Evolutionary conservation across 805 yeast species (phyloP), one percentile per base, ranked within the genome.

Genomic region (Ogataea ganodermae): DNA sequence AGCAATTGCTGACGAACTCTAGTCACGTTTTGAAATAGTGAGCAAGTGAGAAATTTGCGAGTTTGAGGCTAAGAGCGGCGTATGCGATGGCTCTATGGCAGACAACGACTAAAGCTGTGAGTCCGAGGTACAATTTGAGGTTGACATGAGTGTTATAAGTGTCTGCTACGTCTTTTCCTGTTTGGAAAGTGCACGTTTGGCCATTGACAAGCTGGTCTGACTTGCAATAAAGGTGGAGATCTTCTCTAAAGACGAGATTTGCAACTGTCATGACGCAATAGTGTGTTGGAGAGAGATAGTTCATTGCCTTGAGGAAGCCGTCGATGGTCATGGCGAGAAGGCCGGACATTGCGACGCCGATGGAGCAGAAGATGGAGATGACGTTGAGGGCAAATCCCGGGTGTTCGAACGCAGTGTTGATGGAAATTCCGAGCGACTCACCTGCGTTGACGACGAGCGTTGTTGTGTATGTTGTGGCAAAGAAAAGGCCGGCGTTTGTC

Each of bases 341-440:
- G 3, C 96, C 97, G 1, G 89, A 86, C 94, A 89, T 86, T 55
- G 86, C 80, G 4, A 86, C 79, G 5, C 92, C 94, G 42, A 88
- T 68, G 2, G 89, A 79, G 44, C 86, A 68, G 23, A 86, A 62
- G 7, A 81, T 75, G 0, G 91, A 78, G 28, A 89, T 80, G 3
- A 86, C 67, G 61, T 86, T 87, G 14, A 87, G 82, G 0, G 94
- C 95, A 58, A 89, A 79, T 0, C 96, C 96, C 26, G 89, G 77
- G 57, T 89, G 89, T 40, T 72, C 68, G 58, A 89, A 83, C 0
- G 85, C 56, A 3, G 91, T 83, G 59, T 87, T 88, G 48, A 89
- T 85, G 42, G 86, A 74, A 6, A 89, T 86, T 0, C 96, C 97
- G 26, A 89, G 70, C 6, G 92, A 83, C 62, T 89, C 96, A 28